These are phyloP conservation scores for Colletotrichum orbiculare DNA, from an alignment of 2,329 filamentous ascomycete species.

Conservation along the genomic window DNA sequence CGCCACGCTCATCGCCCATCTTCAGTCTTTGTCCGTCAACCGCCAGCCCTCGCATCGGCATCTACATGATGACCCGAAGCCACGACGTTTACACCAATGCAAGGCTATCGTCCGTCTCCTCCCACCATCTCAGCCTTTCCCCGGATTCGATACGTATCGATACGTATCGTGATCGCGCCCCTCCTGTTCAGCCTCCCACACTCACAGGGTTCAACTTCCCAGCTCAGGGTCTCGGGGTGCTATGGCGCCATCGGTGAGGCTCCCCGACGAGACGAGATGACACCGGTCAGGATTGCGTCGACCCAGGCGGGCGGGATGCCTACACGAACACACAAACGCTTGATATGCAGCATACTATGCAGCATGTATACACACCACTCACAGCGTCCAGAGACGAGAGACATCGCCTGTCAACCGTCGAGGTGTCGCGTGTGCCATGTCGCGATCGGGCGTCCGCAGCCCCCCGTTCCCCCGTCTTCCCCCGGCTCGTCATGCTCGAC, in stretches of 20 bases:
- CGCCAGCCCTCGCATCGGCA: background rate
- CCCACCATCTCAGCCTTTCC: constrained; percentile 32
- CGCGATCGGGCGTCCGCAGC: constrained; percentile 14
- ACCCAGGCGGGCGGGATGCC: constrained; percentile 27
- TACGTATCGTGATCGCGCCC: constrained; percentile 33
- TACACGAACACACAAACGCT: background rate
- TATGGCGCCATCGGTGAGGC: constrained; percentile 33
- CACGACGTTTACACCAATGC: constrained; percentile 13
- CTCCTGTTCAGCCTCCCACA: constrained; percentile 29
- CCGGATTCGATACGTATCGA: constrained; percentile 35
- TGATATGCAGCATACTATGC: no score
- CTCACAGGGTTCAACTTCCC: constrained; percentile 1
- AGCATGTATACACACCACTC: no score
- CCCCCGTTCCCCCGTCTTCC: background rate
- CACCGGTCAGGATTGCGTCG: no score
- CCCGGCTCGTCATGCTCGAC: background rate
- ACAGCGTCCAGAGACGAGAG: no score
- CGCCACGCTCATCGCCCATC: constrained; percentile 1
- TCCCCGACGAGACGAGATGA: constrained; percentile 10
- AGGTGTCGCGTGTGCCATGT: constrained; percentile 23
- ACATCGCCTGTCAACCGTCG: background rate
- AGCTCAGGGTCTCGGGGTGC: constrained; percentile 28
- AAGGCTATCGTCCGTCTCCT: constrained; percentile 21
- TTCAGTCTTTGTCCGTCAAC: background rate
- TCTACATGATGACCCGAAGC: background rate